Conservation (phyloP, 192 early-diverging fungal species). For the Podila clonocystis region DNA sequence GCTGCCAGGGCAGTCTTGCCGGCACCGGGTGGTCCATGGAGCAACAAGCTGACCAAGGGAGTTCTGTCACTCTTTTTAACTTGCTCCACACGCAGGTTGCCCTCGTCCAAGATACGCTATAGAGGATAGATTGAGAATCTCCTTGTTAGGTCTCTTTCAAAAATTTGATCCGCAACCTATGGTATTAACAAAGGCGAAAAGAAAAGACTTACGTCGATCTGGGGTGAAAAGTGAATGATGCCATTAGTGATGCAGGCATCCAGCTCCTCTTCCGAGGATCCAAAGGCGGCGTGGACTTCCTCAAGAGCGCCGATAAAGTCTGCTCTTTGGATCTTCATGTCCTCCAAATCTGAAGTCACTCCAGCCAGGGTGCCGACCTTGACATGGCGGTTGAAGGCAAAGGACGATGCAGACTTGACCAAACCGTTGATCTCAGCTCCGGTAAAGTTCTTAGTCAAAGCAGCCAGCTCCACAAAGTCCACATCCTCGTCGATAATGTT, state of each 20-base stretch:
- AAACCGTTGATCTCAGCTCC: conserved; percentile 97
- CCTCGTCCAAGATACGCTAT: conserved; percentile 68
- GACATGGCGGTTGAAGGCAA: conserved; percentile 96
- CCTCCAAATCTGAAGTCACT: conserved; percentile 85
- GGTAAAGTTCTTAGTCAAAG: conserved; percentile 94
- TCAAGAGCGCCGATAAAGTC: conserved; percentile 92
- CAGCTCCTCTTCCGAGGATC: conserved; percentile 92
- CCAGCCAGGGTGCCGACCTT: conserved; percentile 89
- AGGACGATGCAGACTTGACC: conserved; percentile 92
- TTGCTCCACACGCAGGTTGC: conserved; percentile 71
- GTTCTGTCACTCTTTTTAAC: conserved; percentile 84
- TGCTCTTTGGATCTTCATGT: conserved; percentile 85
- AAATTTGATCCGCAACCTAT: too few relatives aligned
- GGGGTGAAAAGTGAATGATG: conserved; percentile 79
- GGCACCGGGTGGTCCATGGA: conserved; percentile 85
- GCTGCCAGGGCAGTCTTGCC: conserved; percentile 98
- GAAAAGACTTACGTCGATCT: conserved; percentile 43
- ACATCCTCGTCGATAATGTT: conserved; percentile 86
- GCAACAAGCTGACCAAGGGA: conserved; percentile 89
- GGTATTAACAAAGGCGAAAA: too few relatives aligned
- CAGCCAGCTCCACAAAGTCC: conserved; percentile 83
- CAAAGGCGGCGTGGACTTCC: conserved; percentile 95
- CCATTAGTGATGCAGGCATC: conserved; percentile 85
- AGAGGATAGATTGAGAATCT: conserved; percentile 28
- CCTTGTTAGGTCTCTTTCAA: background rate